These are phyloP conservation scores for Aspergillus nomiae DNA, from an alignment of 2,329 filamentous ascomycete genomes.

Conservation along the genomic window DNA sequence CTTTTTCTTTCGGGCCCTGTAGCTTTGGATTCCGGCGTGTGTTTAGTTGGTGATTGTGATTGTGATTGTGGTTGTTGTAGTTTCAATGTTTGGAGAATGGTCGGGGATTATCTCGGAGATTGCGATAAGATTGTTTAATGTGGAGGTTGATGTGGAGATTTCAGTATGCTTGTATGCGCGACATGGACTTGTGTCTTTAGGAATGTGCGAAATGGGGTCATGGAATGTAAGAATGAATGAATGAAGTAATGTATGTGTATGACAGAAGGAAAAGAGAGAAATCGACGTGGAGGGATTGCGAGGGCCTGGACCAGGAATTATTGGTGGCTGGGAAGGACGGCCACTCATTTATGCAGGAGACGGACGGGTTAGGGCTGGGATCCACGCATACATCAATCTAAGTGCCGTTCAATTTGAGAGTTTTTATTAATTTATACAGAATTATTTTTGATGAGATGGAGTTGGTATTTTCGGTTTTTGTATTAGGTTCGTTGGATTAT, in stretches of 20 bases:
- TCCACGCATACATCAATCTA: too few species aligned
- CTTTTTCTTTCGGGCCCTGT: background rate
- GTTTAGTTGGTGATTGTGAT: background rate
- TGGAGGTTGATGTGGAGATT: background rate
- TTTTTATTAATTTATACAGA: background rate
- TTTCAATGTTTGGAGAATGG: background rate
- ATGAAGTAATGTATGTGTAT: background rate
- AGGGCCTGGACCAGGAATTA: background rate
- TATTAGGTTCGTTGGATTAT: too few species aligned
- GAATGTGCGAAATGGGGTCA: background rate
- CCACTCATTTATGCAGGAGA: background rate
- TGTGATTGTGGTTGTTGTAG: background rate
- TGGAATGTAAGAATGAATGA: background rate
- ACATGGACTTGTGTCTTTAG: background rate
- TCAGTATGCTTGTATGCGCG: background rate
- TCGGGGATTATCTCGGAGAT: background rate
- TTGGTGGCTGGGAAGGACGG: background rate
- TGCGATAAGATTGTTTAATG: background rate
- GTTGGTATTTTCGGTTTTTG: background rate
- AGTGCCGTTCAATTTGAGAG: too few species aligned
- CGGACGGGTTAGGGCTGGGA: background rate
- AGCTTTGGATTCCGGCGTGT: background rate
- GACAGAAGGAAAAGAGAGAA: background rate
- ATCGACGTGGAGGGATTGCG: background rate
- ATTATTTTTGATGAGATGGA: background rate